A percentile compares a stretch with the other conserved stretches of the same genome.
phyloP scores from a whole-genome alignment of 2,329 filamentous ascomycete genomes.

The Elsinoe perseae region DNA sequence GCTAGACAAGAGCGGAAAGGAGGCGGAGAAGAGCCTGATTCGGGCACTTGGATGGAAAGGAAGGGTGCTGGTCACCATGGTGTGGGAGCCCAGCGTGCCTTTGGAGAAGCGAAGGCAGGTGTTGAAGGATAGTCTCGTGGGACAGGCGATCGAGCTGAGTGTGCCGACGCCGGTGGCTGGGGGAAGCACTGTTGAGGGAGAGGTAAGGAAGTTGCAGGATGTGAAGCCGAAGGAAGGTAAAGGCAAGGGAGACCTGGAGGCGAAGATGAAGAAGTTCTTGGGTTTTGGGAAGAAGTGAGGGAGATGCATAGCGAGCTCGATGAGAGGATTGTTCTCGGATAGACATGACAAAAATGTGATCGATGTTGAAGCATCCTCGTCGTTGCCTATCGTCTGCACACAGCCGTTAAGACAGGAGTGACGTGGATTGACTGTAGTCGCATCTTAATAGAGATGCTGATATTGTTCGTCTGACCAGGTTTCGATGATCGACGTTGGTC shows the following conservation, averaged over 20 bases:
- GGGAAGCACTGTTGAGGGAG: slow-evolving; percentile 1
- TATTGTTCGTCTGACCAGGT: not conserved
- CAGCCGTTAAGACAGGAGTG: too few relatives aligned
- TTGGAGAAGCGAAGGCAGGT: slow-evolving; percentile 49
- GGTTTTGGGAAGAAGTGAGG: slow-evolving; percentile 60
- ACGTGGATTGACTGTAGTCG: not conserved
- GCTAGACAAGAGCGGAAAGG: slow-evolving; percentile 33
- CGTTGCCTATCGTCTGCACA: too few relatives aligned
- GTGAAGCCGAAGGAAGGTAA: slow-evolving; percentile 35
- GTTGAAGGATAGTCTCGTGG: slow-evolving; percentile 51
- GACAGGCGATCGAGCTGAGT: slow-evolving; percentile 58
- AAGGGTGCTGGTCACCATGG: slow-evolving; percentile 65
- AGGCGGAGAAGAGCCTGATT: slow-evolving; percentile 54
- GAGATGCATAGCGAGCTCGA: not conserved
- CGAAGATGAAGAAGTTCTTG: slow-evolving; percentile 62
- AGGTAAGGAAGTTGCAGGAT: slow-evolving; percentile 41
- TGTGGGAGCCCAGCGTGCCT: slow-evolving; percentile 62
- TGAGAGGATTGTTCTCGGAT: not conserved
- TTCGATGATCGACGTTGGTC: too few relatives aligned
- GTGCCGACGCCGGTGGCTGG: slow-evolving; percentile 45
- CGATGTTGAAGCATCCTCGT: too few relatives aligned
- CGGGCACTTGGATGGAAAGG: slow-evolving; percentile 62
- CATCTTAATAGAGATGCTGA: not conserved
- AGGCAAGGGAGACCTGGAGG: slow-evolving; percentile 29
- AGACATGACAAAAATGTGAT: not conserved